Evolutionary conservation across 495 filamentous ascomycete species (phyloP).

Genomic region (Pyrenopolyporus hunteri): DNA sequence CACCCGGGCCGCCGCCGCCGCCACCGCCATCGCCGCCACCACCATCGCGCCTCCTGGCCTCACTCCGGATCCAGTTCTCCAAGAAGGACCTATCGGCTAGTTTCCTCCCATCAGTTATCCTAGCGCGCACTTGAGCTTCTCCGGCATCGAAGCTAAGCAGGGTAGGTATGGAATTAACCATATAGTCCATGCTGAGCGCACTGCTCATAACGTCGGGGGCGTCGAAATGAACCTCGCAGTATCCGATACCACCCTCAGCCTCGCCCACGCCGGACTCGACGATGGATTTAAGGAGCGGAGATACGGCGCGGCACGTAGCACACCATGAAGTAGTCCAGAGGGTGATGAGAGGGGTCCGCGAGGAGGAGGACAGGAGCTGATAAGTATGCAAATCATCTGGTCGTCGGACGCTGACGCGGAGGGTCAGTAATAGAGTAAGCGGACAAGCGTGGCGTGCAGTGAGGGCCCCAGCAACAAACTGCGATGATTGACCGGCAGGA

Average conservation of each 20-base stretch:
- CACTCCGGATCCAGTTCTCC: conserved; percentile 65
- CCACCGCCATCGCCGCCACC: conserved; percentile 50
- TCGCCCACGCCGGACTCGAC: conserved; percentile 65
- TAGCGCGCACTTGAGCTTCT: conserved; percentile 61
- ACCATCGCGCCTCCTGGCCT: conserved; percentile 57
- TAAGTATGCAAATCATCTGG: conserved; percentile 66
- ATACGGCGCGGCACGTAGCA: conserved; percentile 61
- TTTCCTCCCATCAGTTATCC: conserved; percentile 58
- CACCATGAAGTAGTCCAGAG: conserved; percentile 75
- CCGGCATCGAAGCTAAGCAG: conserved; percentile 68
- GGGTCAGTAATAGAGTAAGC: not conserved
- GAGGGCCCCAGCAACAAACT: too few relatives aligned
- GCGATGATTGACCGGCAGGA: too few relatives aligned
- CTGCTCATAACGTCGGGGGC: conserved; percentile 60
- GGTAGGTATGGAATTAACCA: conserved; percentile 71
- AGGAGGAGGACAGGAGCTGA: conserved; percentile 63
- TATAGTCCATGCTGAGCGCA: conserved; percentile 60
- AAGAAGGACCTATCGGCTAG: conserved; percentile 62
- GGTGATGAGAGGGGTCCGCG: conserved; percentile 65
- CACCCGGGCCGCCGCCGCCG: conserved; percentile 31
- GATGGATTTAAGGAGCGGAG: conserved; percentile 58
- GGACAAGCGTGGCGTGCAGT: not conserved
- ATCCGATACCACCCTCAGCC: conserved; percentile 63
- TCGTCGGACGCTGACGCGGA: conserved; percentile 56
- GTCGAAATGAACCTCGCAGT: conserved; percentile 68